phyloP scores from a whole-genome alignment of 805 yeast genomes.

The Saccharomycopsis schoenii region DNA sequence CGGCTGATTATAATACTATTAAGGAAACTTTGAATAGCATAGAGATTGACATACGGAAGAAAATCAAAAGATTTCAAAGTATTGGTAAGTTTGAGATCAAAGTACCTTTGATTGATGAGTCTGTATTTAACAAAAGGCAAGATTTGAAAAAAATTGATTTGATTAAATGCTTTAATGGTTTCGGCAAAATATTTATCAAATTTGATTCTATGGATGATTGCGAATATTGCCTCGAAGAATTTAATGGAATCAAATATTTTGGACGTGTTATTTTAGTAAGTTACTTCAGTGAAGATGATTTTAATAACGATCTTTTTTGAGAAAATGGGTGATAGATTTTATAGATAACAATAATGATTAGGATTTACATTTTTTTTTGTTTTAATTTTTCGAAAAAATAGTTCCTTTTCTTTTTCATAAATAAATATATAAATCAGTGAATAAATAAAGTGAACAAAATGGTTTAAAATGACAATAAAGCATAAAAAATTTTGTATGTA shows the following conservation, averaged over 20 bases:
- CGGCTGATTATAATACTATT: conserved; percentile 46
- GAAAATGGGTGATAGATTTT: conserved; percentile 1
- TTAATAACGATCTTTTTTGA: conserved; percentile 29
- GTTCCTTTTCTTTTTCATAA: neutral
- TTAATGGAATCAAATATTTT: conserved; percentile 59
- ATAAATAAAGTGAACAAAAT: neutral
- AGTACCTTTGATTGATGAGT: conserved; percentile 35
- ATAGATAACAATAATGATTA: neutral
- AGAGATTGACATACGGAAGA: conserved; percentile 36
- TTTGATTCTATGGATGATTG: conserved; percentile 47
- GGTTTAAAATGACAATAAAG: neutral
- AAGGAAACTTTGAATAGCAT: conserved; percentile 30
- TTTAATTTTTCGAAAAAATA: neutral
- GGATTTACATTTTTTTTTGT: too few species aligned
- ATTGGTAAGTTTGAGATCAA: conserved; percentile 36
- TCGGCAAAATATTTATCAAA: conserved; percentile 65
- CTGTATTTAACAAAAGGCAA: neutral
- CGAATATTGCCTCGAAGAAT: conserved; percentile 39
- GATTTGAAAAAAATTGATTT: conserved; percentile 17
- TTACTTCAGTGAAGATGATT: conserved; percentile 52
- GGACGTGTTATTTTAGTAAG: conserved; percentile 62
- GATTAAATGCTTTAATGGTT: conserved; percentile 33
- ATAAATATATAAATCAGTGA: neutral
- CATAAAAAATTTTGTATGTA: neutral
- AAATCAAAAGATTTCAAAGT: conserved; percentile 36